Evolutionary conservation across 805 yeast species (phyloP).

Genomic region (Metschnikowia anglica): DNA sequence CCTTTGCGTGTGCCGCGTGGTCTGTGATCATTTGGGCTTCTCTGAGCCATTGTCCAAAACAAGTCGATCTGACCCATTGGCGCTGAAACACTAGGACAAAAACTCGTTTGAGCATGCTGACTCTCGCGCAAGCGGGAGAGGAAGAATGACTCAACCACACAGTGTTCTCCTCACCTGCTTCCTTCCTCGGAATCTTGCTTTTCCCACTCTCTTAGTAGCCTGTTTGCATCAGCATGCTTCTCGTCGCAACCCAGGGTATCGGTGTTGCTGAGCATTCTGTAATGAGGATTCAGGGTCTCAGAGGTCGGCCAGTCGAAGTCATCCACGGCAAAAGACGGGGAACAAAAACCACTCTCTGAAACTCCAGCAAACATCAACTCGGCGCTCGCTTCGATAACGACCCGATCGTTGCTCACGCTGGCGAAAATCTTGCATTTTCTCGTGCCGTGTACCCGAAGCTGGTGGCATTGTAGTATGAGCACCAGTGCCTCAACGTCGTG

Average conservation of each 20-base stretch:
- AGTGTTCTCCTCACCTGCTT: too few relatives aligned
- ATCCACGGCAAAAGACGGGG: slow-evolving; percentile 10
- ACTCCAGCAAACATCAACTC: slow-evolving; percentile 9
- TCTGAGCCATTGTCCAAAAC: too few relatives aligned
- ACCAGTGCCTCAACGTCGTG: slow-evolving; percentile 16
- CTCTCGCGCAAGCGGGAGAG: too few relatives aligned
- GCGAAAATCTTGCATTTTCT: slow-evolving; percentile 19
- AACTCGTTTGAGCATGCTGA: too few relatives aligned
- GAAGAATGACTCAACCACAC: too few relatives aligned
- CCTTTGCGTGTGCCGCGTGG: too few relatives aligned
- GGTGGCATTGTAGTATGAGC: slow-evolving; percentile 19
- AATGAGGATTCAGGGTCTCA: slow-evolving; percentile 8
- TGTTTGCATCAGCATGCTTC: not conserved
- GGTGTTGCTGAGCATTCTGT: not conserved
- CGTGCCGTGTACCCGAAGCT: slow-evolving; percentile 20
- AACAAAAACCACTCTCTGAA: not conserved
- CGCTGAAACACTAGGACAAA: too few relatives aligned
- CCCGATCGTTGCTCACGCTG: slow-evolving; percentile 22
- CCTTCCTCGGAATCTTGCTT: not conserved
- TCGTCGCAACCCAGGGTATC: too few relatives aligned
- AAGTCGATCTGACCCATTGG: too few relatives aligned
- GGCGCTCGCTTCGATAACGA: slow-evolving; percentile 34
- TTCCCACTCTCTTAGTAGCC: not conserved
- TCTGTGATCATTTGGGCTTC: too few relatives aligned
- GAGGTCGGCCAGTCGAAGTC: slow-evolving; percentile 20